Base-by-base conservation (phyloP, 768 basidiomycete genomes). In the Clitopilus passeckerianus region DNA sequence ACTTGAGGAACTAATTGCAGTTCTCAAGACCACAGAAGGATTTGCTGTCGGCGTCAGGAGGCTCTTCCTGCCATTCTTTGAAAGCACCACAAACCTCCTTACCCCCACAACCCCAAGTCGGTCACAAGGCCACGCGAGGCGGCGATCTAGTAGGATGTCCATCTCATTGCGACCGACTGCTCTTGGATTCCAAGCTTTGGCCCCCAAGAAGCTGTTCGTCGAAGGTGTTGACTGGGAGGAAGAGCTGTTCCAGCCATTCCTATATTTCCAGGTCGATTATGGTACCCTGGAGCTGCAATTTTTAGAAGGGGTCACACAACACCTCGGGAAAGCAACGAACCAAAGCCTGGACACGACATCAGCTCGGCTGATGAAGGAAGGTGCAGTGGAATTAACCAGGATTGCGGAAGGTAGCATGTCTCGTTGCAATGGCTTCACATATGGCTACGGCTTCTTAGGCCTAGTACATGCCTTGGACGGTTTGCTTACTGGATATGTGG, bases 181-280 rank as follows among this genome's bases (percentile, higher is more conserved):
- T 86, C 86, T 16, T 80, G 80, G 74, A 77, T 84, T 22, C 72
- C 81, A 34, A 75, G 74, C 37, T 34, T 61, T 66, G 14, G 61
- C 57, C 46, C 54, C 65, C 12, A 73, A 69, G 37, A 59, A 67
- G 41, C 37, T 67, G 22, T 54, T 68, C 9, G 57, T 67, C 18
- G 78, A 80, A 50, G 73, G 71, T 30, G 69, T 82, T 64, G 86
- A 88, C 59, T 98, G 97, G 97, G 94, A 98, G 66, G 88, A 87
- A 58, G 87, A 90, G 55, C 76, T 99, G 15, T 97, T 95, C 69
- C 94, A 95, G 68, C 93, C 96, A 1, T 98, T 98, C 75, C 80
- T 96, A 23, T 91, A 95, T 65, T 89, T 89, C 61, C 96, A 98
- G 65, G 77, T 85, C 16, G 90, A 95, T 58, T 98, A 98, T 71